Evolutionary conservation across 805 yeast genomes (phyloP).

Genomic region (Blastobotrys americana): DNA sequence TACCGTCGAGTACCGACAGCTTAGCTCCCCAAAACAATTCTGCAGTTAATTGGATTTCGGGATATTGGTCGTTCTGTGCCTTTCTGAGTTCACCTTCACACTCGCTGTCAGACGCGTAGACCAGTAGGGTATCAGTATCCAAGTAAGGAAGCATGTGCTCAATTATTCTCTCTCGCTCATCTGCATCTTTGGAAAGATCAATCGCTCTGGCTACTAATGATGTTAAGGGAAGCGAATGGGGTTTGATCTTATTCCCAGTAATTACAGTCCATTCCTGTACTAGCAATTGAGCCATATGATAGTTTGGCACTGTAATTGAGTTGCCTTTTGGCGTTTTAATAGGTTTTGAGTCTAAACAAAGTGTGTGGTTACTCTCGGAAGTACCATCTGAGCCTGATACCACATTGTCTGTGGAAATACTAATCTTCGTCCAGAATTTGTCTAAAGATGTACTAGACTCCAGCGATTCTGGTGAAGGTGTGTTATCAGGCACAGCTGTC

Average conservation of each 20-base stretch:
- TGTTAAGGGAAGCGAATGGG: constrained; percentile 78
- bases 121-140: constrained; percentile 89
- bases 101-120: constrained; percentile 73
- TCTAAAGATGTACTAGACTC: constrained; percentile 54
- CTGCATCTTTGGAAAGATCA: constrained; percentile 47
- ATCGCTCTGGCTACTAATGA: constrained; percentile 81
- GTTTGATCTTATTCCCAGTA: constrained; percentile 54
- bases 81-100: constrained; percentile 74
- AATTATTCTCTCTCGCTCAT: constrained; percentile 50
- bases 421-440: constrained; percentile 22
- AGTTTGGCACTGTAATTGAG: constrained; percentile 53
- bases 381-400: background rate
- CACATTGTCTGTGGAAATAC: constrained; percentile 1
- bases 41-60: constrained; percentile 64
- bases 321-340: constrained; percentile 81
- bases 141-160: constrained; percentile 65
- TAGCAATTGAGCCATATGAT: constrained; percentile 58
- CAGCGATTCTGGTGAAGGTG: constrained; percentile 69
- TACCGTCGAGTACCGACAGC: constrained; percentile 67
- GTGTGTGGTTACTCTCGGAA: constrained; percentile 41
- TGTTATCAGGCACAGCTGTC: too few species aligned
- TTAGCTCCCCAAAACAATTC: constrained; percentile 49
- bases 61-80: constrained; percentile 71
- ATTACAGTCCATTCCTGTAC: constrained; percentile 84
- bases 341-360: constrained; percentile 68